Percentiles rank a stretch among this genome's conserved stretches.
Evolutionary conservation across 768 basidiomycete genomes (phyloP).

Genomic region (Macrolepiota albuminosa): DNA sequence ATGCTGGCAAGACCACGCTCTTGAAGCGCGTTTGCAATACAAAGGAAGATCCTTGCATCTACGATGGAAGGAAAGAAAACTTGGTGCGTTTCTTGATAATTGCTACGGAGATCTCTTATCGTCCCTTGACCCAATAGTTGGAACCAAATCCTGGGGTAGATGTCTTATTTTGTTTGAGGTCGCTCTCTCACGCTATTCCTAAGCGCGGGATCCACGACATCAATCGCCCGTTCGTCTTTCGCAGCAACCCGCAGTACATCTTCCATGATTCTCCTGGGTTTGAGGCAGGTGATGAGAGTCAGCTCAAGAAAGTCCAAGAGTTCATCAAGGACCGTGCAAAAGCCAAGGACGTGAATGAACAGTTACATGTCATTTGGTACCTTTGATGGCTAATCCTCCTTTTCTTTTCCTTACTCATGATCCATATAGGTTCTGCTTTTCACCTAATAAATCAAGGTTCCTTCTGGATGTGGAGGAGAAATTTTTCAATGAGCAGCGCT

Average conservation of each 20-base stretch:
- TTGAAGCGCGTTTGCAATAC: conserved; percentile 1
- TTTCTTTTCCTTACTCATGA: neutral
- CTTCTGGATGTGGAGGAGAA: neutral
- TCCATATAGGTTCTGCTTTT: neutral
- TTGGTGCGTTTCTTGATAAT: neutral
- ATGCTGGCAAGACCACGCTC: conserved; percentile 8
- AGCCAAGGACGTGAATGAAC: neutral
- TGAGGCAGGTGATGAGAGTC: neutral
- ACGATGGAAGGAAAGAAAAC: neutral
- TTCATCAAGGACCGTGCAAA: neutral
- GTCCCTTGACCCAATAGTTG: neutral
- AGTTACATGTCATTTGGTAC: neutral
- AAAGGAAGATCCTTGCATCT: conserved; percentile 1
- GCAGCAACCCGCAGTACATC: conserved; percentile 1
- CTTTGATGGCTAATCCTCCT: neutral
- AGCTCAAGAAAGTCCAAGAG: conserved; percentile 4
- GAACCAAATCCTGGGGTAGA: neutral
- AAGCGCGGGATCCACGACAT: neutral
- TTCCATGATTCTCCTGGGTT: conserved; percentile 1
- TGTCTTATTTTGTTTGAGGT: neutral
- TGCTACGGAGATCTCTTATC: no score
- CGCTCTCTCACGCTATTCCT: neutral
- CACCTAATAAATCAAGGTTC: neutral
- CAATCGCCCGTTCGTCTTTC: neutral
- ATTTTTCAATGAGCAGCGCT: neutral